Base-by-base conservation (phyloP, 768 basidiomycete genomes). In the Sarcodon aspratus region DNA sequence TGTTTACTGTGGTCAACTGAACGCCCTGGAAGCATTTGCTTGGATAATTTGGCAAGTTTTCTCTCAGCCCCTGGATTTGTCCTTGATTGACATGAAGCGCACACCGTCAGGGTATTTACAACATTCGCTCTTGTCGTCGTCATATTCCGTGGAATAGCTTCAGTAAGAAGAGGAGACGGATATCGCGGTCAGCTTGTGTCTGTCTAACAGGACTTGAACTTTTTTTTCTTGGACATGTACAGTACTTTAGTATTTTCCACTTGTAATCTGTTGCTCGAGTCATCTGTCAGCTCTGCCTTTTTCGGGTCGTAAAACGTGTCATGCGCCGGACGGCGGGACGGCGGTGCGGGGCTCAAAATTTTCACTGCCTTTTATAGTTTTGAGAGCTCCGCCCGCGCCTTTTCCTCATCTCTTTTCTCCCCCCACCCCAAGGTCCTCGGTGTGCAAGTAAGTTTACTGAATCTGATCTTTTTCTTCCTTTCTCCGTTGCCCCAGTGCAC, bases 1-100 rank as follows among this genome's bases (percentile, higher is more conserved):
- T 53, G 64, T 69, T 10, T 87, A 87, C 52, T 91, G 87, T 58
- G 76, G 75, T 31, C 87, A 90, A 57, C 66, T 89, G 33, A 88
- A 87, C 48, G 85, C 87, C 5, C 63, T 84, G 1, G 75, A 81
- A 58, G 86, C 67, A 15, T 88, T 89, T 56, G 77, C 83, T 7
- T 90, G 87, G 86, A 57, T 83, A 11, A 73, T 76, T 54, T 85
- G 80, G 85, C 85, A 53, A 52, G 78, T 64, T 15, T 9, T 17
- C 18, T 32, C 12, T 15, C 7, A 21, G 10, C n/a, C 34, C 13
- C 6, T 8, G 34, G 11, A 11, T 45, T 11, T 9, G 17, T 17
- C 17, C 2, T 6, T n/a, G 9, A 5, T 15, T 10, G 3, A 5
- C 31, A 7, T 6, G 18, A 15, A 7, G 34, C n/a, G 47, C 35